Percentiles rank a stretch among this genome's conserved stretches.
Evolutionary conservation across 441 rosid genomes (phyloP).

Genomic region (Breynia disticha): DNA sequence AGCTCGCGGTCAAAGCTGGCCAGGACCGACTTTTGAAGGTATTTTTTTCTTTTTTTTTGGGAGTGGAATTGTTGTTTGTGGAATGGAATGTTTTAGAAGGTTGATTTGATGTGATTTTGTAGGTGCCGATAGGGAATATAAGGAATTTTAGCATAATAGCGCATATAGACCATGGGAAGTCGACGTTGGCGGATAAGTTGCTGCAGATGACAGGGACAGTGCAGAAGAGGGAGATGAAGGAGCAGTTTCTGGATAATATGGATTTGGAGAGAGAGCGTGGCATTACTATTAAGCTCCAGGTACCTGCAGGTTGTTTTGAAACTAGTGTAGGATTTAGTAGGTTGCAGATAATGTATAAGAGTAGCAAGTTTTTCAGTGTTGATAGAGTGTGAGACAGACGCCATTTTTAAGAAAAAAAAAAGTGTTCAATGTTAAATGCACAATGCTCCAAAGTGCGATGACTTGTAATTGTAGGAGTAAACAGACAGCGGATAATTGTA

Average conservation of each 20-base stretch:
- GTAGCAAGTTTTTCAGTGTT: too few relatives aligned
- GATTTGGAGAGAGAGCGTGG: conserved; percentile 98
- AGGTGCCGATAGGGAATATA: conserved; percentile 70
- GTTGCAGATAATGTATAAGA: too few relatives aligned
- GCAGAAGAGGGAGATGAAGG: conserved; percentile 89
- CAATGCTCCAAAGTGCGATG: too few relatives aligned
- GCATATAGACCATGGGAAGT: conserved; percentile 96
- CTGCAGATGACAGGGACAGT: conserved; percentile 94
- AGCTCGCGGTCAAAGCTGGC: conserved; percentile 34
- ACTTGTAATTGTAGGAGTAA: too few relatives aligned
- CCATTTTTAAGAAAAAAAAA: too few relatives aligned
- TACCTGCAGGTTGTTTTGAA: too few relatives aligned
- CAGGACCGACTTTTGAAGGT: conserved; percentile 70
- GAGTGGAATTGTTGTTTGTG: not conserved
- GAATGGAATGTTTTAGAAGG: not conserved
- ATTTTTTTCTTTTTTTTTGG: not conserved
- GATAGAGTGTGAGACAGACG: too few relatives aligned
- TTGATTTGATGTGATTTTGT: too few relatives aligned
- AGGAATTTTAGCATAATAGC: conserved; percentile 90
- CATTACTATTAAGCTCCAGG: conserved; percentile 96
- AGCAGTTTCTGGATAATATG: conserved; percentile 96
- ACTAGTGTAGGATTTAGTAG: too few relatives aligned
- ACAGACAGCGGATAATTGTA: too few relatives aligned
- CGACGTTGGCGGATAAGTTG: conserved; percentile 90
- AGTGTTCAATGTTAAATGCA: too few relatives aligned